Evolutionary conservation across 2,329 filamentous ascomycete species (phyloP), one percentile per base, ranked within the genome.

Genomic region (Myriangium duriaei): DNA sequence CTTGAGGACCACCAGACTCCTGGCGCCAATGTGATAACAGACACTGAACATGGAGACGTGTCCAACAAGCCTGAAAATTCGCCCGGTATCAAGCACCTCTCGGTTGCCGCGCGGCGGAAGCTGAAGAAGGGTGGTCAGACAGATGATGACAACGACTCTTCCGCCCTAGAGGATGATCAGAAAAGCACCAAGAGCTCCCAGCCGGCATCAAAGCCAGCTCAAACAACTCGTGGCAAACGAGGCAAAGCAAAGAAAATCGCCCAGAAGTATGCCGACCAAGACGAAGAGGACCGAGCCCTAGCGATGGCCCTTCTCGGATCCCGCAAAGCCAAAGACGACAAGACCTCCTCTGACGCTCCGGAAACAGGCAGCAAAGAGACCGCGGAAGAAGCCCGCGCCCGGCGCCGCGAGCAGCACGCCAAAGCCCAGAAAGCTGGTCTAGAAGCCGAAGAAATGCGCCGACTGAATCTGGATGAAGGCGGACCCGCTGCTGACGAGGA

Each of bases 261-360:
- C 3, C 67, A 74, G 42, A 95, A 94, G 57, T 98, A 98, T 62
- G 88, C 81, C 32, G 68, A 92, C 49, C 91, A 96, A 66, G 88
- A 96, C 50, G 86, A 94, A 39, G 88, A 94, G 59, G 91, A 98
- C 52, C 83, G 86, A 10, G 74, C 72, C 5, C 72, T 87, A 0
- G 85, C 86, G 19, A 81, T 95, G 59, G 71, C 77, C 15, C 70
- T 96, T n/a, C 76, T 94, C n/a, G 91, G 91, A 28, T 79, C 83
- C 2, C 65, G 71, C 42, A 70, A 71, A 0, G 79, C 79, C 1
- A 26, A 26, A n/a, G 21, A 26, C n/a, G 71, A 73, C 26, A 76
- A 77, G 45, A 74, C 72, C 11, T 74, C 80, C 49, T 79, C 76
- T 2, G 80, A 83, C 30, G 59, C 61, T 32, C 62, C 61, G 4